Conservation (phyloP, 495 filamentous ascomycete genomes). For the Aspergillus incahuasiensis region DNA sequence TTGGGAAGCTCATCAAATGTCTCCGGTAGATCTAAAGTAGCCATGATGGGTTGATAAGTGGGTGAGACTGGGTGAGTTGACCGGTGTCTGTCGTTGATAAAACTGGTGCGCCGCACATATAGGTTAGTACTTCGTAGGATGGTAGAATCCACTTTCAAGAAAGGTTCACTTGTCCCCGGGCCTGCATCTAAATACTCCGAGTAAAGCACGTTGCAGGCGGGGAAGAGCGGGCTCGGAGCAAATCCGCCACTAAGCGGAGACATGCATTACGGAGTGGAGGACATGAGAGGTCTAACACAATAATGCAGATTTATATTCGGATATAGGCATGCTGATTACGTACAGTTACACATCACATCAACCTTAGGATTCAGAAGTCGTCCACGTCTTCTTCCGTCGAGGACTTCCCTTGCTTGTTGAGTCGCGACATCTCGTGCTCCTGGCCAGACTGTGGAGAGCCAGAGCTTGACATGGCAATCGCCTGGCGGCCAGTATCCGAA, state of each 20-base stretch:
- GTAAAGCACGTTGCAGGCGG: not conserved
- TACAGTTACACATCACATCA: conserved; percentile 21
- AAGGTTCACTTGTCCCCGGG: not conserved
- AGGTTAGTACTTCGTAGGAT: no score
- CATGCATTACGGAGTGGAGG: not conserved
- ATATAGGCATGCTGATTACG: conserved; percentile 14
- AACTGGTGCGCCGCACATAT: not conserved
- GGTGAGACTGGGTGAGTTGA: not conserved
- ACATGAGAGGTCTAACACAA: not conserved
- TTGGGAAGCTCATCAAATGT: conserved; percentile 47
- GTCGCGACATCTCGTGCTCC: conserved; percentile 45
- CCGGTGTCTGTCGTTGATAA: not conserved
- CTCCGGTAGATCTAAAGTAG: conserved; percentile 27
- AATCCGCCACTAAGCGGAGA: conserved; percentile 14
- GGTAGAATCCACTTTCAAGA: not conserved
- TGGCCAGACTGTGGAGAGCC: conserved; percentile 25
- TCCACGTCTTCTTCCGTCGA: conserved; percentile 31
- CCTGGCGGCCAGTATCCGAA: conserved; percentile 73
- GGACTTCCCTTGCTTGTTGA: conserved; percentile 30
- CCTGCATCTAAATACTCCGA: not conserved
- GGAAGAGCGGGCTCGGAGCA: conserved; percentile 12
- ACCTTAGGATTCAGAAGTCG: conserved; percentile 36
- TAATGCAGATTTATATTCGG: conserved; percentile 12
- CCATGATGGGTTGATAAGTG: conserved; percentile 16
- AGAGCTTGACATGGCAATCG: conserved; percentile 62